Conservation (phyloP, 2,329 filamentous ascomycete genomes). For the Hypoxylon sp. region DNA sequence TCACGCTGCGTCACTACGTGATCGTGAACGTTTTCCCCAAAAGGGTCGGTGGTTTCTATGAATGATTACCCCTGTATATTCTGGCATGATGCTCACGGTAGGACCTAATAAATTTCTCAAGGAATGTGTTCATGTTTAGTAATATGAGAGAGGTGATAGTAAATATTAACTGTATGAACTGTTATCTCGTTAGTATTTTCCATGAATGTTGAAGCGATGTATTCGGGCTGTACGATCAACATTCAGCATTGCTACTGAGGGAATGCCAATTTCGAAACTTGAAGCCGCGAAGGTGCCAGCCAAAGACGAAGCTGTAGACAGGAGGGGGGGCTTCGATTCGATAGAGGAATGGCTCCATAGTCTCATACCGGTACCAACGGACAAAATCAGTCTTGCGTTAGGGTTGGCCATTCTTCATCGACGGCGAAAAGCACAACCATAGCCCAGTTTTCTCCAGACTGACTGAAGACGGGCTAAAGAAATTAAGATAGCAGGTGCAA, state of each 20-base stretch:
- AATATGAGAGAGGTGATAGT: constrained; percentile 9
- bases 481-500: too few relatives aligned
- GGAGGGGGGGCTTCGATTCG: background rate
- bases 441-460: background rate
- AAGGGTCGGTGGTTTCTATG: constrained; percentile 15
- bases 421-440: background rate
- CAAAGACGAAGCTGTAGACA: background rate
- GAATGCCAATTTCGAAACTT: background rate
- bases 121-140: constrained; percentile 14
- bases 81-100: background rate
- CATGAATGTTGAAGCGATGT: background rate
- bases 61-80: constrained; percentile 21
- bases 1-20: constrained; percentile 45
- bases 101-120: constrained; percentile 7
- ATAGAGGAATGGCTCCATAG: background rate
- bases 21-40: constrained; percentile 25
- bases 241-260: background rate
- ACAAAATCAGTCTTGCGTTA: background rate
- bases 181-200: background rate
- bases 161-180: constrained; percentile 4
- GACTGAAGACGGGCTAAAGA: too few relatives aligned
- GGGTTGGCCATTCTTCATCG: background rate
- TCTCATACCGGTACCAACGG: background rate
- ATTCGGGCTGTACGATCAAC: background rate
- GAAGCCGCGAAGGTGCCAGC: background rate